Percentiles rank a stretch among this genome's conserved stretches.
Conservation (phyloP, 306 rosid genomes). For the Medicago truncatula region DNA sequence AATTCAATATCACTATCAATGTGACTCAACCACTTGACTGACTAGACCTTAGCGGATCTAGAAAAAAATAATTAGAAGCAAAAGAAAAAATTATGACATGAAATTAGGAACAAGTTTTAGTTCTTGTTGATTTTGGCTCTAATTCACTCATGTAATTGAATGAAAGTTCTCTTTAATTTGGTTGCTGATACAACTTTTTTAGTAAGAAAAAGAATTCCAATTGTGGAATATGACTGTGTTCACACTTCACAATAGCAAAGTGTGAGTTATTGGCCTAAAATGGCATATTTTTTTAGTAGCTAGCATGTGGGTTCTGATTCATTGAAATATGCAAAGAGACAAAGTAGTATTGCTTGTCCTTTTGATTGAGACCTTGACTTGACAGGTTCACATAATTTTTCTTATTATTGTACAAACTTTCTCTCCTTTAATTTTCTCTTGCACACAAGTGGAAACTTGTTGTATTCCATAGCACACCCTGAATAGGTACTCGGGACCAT, state of each 20-base stretch:
- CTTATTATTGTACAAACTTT: neutral
- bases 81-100: too few species aligned
- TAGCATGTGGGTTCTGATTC: slow-evolving; percentile 28
- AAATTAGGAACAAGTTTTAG: neutral
- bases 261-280: slow-evolving; percentile 32
- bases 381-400: slow-evolving; percentile 32
- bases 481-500: slow-evolving; percentile 27
- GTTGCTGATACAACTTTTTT: neutral
- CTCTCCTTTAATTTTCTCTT: neutral
- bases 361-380: neutral
- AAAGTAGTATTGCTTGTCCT: neutral
- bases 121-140: neutral
- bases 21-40: too few species aligned
- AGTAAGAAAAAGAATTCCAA: neutral
- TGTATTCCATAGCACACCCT: slow-evolving; percentile 27
- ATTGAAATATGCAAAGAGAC: slow-evolving; percentile 4
- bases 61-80: too few species aligned
- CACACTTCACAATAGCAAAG: neutral
- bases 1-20: too few species aligned
- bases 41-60: too few species aligned
- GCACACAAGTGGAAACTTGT: slow-evolving; percentile 42
- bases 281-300: slow-evolving; percentile 25
- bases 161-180: neutral
- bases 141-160: neutral
- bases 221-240: slow-evolving; percentile 21